Base-by-base conservation (phyloP, 2,329 filamentous ascomycete species). In the Fusarium robinianum region DNA sequence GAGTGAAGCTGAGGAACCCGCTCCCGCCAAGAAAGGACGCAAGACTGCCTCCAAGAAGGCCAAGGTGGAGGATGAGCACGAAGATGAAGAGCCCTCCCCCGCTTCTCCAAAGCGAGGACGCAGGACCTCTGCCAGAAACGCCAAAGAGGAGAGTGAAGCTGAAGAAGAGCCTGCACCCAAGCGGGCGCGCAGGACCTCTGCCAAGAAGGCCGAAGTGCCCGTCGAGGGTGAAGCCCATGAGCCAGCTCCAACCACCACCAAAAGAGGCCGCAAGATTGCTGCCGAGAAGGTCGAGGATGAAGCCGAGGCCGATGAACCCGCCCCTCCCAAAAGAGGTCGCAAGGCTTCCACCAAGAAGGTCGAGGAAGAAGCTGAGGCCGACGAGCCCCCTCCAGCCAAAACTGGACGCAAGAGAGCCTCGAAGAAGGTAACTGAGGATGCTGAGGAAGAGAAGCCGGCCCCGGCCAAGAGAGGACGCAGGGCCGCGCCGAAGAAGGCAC, bases 331-430 rank as follows among this genome's bases (percentile, higher is more conserved):
- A 38, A 41, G 36, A 17, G 51, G 49, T 35, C 58, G 58, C 33
- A 58, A 42, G 41, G 33, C 49, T 16, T 17, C 35, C 15, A 10
- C 38, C 12, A 33, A 35, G 23, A 46, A 52, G 34, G 15, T 37
- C 22, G 35, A 46, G 25, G 33, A 35, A 10, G 49, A 51, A 4
- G 41, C 33, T 6, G 46, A 40, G 5, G 51, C 31, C 3, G 49
- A 49, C 19, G 63, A 65, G 52, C 25, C 42, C n/a, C 40, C 36
- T 21, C 41, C 46, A n/a, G 62, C 60, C 8, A 65, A 64, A 51
- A 68, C 65, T 36, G 46, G 46, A 31, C 35, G 47, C 19, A 41
- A 32, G 33, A 17, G 41, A 16, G 31, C 41, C 19, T 33, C 25
- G 8, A 22, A 30, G 15, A 34, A 15, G 38, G 33, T 16, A 27